Evolutionary conservation across 1,284 basidiomycete species (phyloP), one percentile per base, ranked within the genome.

Genomic region (Tremellales sp.): DNA sequence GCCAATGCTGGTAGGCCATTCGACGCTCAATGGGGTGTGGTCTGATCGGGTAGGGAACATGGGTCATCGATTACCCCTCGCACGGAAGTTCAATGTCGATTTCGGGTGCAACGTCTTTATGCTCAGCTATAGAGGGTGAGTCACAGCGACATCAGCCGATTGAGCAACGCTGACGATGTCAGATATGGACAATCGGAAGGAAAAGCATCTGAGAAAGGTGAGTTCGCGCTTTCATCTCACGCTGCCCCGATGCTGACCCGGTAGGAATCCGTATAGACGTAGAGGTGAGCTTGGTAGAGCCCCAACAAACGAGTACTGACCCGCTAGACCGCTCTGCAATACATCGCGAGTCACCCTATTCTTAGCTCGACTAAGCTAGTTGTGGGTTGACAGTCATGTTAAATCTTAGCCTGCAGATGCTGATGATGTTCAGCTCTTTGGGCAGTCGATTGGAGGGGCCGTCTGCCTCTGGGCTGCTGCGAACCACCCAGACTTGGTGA

Each of bases 381-480:
- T 40, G 67, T 68, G 37, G 49, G 64, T 52, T 35, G 21, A 29
- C 31, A 27, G 21, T 17, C n/a, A n/a, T n/a, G n/a, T n/a, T n/a
- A n/a, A n/a, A n/a, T n/a, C n/a, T n/a, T n/a, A n/a, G n/a, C n/a
- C n/a, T n/a, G n/a, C n/a, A n/a, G n/a, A n/a, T n/a, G n/a, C n/a
- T n/a, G n/a, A n/a, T n/a, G n/a, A n/a, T n/a, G n/a, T n/a, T n/a
- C n/a, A 65, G 67, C 46, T 93, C 0, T 97, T 91, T 62, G 93
- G 94, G 0, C 94, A 97, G 72, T 92, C 88, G 6, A 89, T 98
- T 25, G 94, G 94, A 13, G 93, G 93, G n/a, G 93, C 93, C 0
- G 92, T 97, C 1, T 81, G 87, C 12, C 86, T 97, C 45, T 86
- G 93, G 69, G 83, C 96, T 4, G 88, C 88, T 0, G 85, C 84